These are phyloP conservation scores for Cercospora sp. DNA, from an alignment of 2,329 filamentous ascomycete genomes.

Conservation along the genomic window DNA sequence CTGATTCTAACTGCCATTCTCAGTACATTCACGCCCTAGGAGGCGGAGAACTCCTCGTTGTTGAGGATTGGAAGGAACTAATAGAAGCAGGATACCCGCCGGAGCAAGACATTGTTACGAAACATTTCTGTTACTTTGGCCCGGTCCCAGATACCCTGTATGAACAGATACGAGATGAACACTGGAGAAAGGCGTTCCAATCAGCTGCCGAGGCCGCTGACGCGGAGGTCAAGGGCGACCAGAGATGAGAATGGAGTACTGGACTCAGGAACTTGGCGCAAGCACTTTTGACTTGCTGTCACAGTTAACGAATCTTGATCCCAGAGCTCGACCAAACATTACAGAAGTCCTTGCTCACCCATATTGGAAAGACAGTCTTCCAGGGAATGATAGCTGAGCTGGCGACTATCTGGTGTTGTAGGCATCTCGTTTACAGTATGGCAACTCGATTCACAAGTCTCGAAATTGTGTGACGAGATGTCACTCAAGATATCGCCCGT, in stretches of 20 bases:
- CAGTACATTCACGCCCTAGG: slow-evolving; percentile 42
- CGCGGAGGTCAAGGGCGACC: slow-evolving; percentile 33
- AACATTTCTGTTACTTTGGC: slow-evolving; percentile 42
- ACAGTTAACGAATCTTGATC: slow-evolving; percentile 39
- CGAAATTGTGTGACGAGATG: too few species aligned
- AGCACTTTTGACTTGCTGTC: slow-evolving; percentile 39
- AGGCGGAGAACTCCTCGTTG: slow-evolving; percentile 36
- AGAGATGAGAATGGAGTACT: slow-evolving; percentile 35
- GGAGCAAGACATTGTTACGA: slow-evolving; percentile 39
- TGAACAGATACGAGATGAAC: slow-evolving; percentile 34
- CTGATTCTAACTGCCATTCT: not conserved
- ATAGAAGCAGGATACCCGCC: slow-evolving; percentile 33
- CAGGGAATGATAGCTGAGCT: too few species aligned
- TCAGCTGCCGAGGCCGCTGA: slow-evolving; percentile 34
- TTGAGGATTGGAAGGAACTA: slow-evolving; percentile 35
- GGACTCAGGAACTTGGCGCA: slow-evolving; percentile 35
- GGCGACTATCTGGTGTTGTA: too few species aligned
- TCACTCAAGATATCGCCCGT: too few species aligned
- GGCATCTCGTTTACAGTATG: too few species aligned
- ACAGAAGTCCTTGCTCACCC: slow-evolving; percentile 38
- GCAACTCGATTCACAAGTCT: too few species aligned
- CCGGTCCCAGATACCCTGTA: slow-evolving; percentile 37
- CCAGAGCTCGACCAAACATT: slow-evolving; percentile 38
- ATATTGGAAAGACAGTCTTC: slow-evolving; percentile 32
- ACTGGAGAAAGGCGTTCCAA: slow-evolving; percentile 34